Base-by-base conservation (phyloP, 2,329 filamentous ascomycete genomes). In the Alternaria metachromatica region DNA sequence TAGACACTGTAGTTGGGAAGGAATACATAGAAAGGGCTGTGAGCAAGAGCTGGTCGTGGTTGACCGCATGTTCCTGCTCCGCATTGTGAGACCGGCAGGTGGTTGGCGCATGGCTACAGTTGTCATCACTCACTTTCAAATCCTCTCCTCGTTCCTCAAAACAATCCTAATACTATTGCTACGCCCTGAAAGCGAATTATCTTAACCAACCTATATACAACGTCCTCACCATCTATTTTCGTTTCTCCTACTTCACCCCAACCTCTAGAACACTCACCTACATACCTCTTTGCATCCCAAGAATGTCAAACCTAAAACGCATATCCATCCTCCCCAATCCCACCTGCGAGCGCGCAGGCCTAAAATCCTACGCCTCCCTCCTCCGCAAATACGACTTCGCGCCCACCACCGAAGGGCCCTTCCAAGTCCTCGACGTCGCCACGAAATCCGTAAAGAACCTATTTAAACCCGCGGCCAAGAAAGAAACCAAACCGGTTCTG, bases 331-430 rank as follows among this genome's bases (percentile, higher is more conserved):
- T 71, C 57, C 62, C 62, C 7, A 78, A 78, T 55, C 60, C 64
- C 3, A 57, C 67, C 18, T 77, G 70, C 62, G 65, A 76, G 55
- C 66, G 66, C 26, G 68, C 48, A 9, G 89, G 89, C 51, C 82
- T 82, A 63, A 91, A 90, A 79, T 89, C 88, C 30, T 91, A 91
- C 72, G 85, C 88, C 68, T 85, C 84, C 68, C 78, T 86, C 9
- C 79, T 91, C 70, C 85, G 85, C 74, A 89, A 89, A 76, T 91
- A 72, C 20, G 33, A 55, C 41, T 46, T 57, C 23, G 30, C 43
- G 6, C 58, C 23, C 10, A 58, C 49, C 33, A 66, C 26, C n/a
- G 66, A 64, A 53, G 58, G 66, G 6, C 62, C 66, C 10, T 64
- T 67, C n/a, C 66, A 70, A 44, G 60, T 60, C 12, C 21, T 70